Conservation (phyloP, 2,329 filamentous ascomycete genomes). For the Alternaria sp. region DNA sequence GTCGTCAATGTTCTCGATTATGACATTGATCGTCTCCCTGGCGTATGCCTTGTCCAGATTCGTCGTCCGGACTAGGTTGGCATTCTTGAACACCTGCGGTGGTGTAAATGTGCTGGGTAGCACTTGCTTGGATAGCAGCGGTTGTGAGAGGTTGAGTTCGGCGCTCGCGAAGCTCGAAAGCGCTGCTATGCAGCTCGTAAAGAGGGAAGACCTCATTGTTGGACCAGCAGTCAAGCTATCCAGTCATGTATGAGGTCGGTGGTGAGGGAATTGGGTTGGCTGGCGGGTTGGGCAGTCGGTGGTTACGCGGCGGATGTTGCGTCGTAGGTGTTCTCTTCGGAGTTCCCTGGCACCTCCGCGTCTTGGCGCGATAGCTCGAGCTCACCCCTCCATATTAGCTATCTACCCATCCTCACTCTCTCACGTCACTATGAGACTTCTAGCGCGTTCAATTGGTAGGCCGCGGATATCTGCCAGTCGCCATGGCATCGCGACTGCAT, state of each 20-base stretch:
- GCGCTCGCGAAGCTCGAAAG: constrained; percentile 66
- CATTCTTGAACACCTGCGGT: constrained; percentile 90
- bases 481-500: not conserved
- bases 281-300: constrained; percentile 19
- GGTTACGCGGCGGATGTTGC: constrained; percentile 35
- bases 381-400: constrained; percentile 12
- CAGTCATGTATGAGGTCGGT: constrained; percentile 39
- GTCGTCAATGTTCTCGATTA: constrained; percentile 84
- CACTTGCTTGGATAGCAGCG: constrained; percentile 59
- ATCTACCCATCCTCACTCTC: not conserved
- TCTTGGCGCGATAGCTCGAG: constrained; percentile 27
- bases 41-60: constrained; percentile 93
- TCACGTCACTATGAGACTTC: constrained; percentile 32
- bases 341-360: constrained; percentile 28
- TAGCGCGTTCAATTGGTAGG: constrained; percentile 24
- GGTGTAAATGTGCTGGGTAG: constrained; percentile 71
- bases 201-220: constrained; percentile 49
- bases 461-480: constrained; percentile 15
- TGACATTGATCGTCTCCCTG: constrained; percentile 90
- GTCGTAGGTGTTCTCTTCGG: constrained; percentile 47
- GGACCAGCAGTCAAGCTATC: constrained; percentile 36
- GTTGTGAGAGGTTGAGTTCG: constrained; percentile 65
- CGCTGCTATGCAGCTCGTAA: constrained; percentile 57
- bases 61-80: constrained; percentile 86
- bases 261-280: constrained; percentile 13